Evolutionary conservation across 306 rosid genomes (phyloP).

Genomic region (Acacia confusa): DNA sequence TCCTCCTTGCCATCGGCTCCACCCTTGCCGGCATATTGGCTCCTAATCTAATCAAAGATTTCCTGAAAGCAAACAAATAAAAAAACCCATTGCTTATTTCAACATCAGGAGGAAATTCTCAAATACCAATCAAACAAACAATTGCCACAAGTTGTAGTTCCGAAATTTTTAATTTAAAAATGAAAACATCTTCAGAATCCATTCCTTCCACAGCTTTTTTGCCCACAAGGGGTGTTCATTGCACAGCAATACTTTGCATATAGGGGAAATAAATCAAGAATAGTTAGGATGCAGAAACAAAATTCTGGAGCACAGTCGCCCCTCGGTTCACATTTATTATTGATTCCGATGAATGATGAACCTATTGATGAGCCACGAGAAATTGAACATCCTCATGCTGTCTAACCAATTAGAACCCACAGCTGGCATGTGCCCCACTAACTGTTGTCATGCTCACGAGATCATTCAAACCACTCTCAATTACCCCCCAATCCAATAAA

Average conservation of each 20-base stretch:
- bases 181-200: neutral
- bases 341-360: neutral
- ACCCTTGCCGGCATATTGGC: constrained; percentile 99
- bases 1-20: constrained; percentile 77
- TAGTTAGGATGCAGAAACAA: neutral
- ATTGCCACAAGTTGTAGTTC: neutral
- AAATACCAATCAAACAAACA: constrained; percentile 2
- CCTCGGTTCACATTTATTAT: neutral
- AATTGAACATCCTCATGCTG: neutral
- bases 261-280: neutral
- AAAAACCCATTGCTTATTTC: neutral
- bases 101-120: neutral
- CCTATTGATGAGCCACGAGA: neutral
- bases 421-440: constrained; percentile 41
- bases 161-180: neutral
- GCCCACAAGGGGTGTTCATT: neutral
- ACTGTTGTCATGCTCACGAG: constrained; percentile 36
- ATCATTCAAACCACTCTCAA: constrained; percentile 38
- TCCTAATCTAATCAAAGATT: constrained; percentile 83
- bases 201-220: neutral
- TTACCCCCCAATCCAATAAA: constrained; percentile 27
- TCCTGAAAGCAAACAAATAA: constrained; percentile 48
- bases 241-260: constrained; percentile 5
- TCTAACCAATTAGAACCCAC: constrained; percentile 28
- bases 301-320: neutral